Conservation (phyloP, 129 eudicot genomes). For the Ambrosia trifida region DNA sequence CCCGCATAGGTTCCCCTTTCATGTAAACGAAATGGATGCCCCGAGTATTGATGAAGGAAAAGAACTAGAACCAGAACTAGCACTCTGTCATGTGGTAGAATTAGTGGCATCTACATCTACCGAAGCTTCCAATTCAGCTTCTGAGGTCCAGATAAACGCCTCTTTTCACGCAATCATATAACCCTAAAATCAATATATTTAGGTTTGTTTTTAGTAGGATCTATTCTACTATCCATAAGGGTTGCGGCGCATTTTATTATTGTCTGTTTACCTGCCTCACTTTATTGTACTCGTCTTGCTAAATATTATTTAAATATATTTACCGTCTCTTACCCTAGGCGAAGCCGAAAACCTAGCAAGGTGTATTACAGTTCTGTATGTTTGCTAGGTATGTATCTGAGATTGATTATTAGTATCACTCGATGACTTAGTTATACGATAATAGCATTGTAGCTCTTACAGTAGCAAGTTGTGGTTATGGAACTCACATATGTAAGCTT, state of each 20-base stretch:
- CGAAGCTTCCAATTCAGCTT: constrained; percentile 52
- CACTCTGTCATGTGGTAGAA: too few relatives aligned
- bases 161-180: constrained; percentile 48
- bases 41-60: constrained; percentile 19
- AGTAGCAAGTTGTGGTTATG: constrained; percentile 44
- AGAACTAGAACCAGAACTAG: too few relatives aligned
- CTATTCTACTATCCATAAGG: too few relatives aligned
- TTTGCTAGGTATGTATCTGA: background rate
- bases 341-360: constrained; percentile 45
- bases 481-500: too few relatives aligned
- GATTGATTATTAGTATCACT: background rate
- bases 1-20: constrained; percentile 15
- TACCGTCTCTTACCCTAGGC: constrained; percentile 50
- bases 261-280: too few relatives aligned
- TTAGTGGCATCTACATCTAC: too few relatives aligned
- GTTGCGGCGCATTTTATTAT: too few relatives aligned
- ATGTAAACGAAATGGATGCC: constrained; percentile 34
- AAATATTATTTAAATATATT: too few relatives aligned
- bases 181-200: constrained; percentile 65
- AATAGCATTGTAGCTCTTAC: constrained; percentile 11
- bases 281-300: too few relatives aligned
- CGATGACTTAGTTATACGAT: background rate
- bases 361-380: constrained; percentile 14
- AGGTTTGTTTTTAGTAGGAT: too few relatives aligned
- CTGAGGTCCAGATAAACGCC: too few relatives aligned